Conservation (phyloP, 768 basidiomycete species). For the Xerocomellus chrysenteron region DNA sequence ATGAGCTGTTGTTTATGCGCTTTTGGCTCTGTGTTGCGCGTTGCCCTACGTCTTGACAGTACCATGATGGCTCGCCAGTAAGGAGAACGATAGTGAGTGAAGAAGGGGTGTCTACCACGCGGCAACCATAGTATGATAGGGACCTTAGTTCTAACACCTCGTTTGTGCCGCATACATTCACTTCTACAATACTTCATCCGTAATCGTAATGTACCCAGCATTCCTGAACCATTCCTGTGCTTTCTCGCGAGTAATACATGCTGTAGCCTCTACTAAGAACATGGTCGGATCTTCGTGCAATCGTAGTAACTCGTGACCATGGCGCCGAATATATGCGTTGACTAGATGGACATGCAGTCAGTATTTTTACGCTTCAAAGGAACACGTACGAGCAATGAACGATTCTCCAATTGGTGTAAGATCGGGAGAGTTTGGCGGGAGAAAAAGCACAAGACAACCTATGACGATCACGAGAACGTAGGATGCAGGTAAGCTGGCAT, state of each 20-base stretch:
- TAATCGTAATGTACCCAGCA: too few species aligned
- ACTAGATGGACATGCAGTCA: not conserved
- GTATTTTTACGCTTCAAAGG: not conserved
- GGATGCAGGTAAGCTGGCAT: not conserved
- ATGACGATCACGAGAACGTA: not conserved
- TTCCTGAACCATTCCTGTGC: too few species aligned
- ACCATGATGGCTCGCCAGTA: constrained; percentile 1
- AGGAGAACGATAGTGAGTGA: not conserved
- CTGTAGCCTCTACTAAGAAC: too few species aligned
- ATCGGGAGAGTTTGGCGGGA: not conserved
- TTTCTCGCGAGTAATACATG: too few species aligned
- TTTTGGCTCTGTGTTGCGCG: not conserved
- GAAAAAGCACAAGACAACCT: not conserved
- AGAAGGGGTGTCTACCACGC: not conserved
- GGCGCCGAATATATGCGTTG: not conserved
- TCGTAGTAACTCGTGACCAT: too few species aligned
- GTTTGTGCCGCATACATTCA: too few species aligned
- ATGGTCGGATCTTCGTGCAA: too few species aligned
- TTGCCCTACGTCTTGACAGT: not conserved
- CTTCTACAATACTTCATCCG: too few species aligned
- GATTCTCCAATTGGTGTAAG: not conserved
- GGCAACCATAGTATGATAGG: too few species aligned
- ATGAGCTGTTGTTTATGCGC: not conserved
- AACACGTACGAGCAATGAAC: not conserved
- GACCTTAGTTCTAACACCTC: too few species aligned